Conservation (phyloP, 1,139 yeast genomes). For the Debaryomyces robertsiae region DNA sequence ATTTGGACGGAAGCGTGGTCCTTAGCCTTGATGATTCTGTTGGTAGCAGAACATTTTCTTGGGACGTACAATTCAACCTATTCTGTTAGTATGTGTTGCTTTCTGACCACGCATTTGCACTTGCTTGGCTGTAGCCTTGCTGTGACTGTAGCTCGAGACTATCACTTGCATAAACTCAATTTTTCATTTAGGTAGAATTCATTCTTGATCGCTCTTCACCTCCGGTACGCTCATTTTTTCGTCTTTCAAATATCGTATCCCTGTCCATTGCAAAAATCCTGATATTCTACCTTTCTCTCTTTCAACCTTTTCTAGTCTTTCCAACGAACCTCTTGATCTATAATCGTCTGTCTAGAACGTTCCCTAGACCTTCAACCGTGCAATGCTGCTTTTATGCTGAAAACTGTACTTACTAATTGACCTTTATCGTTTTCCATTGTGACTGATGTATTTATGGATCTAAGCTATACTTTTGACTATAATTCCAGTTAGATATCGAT, state of each 20-base stretch:
- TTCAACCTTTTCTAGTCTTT: no score
- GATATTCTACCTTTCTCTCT: no score
- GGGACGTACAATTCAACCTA: slow-evolving; percentile 99
- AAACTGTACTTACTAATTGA: slow-evolving; percentile 80
- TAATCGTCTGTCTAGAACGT: no score
- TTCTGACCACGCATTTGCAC: not conserved
- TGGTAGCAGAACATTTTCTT: slow-evolving; percentile 99
- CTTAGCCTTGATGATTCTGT: slow-evolving; percentile 99
- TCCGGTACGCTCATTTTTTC: no score
- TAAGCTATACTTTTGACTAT: slow-evolving; percentile 12
- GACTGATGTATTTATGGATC: slow-evolving; percentile 33
- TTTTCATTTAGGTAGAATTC: no score
- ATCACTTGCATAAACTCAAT: no score
- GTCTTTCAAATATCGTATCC: no score
- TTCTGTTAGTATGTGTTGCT: slow-evolving; percentile 29
- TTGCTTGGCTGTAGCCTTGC: no score
- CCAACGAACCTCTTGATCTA: no score
- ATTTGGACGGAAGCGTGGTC: slow-evolving; percentile 98
- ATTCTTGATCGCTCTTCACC: no score
- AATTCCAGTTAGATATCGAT: slow-evolving; percentile 4
- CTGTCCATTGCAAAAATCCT: no score
- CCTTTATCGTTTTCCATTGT: slow-evolving; percentile 99
- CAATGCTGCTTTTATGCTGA: not conserved
- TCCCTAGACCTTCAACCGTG: not conserved
- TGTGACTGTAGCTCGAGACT: no score